Percentiles rank a stretch among this genome's conserved stretches.
These are phyloP conservation scores for Mycosphaerella arachidis DNA, from an alignment of 2,329 filamentous ascomycete genomes.

Conservation along the genomic window DNA sequence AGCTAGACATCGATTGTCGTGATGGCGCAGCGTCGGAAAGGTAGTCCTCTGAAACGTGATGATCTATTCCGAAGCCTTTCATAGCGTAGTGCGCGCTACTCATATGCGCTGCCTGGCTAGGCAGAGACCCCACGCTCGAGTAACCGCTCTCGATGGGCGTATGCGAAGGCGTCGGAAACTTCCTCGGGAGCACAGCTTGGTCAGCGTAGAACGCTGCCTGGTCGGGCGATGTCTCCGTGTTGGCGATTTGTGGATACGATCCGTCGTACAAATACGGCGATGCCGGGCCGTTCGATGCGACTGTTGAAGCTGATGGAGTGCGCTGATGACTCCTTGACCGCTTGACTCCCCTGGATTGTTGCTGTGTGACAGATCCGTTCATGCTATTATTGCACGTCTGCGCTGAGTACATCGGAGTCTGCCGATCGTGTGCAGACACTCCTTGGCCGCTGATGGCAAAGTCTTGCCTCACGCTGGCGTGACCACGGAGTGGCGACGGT, in stretches of 20 bases:
- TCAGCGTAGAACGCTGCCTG: slow-evolving; percentile 36
- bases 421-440: slow-evolving; percentile 17
- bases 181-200: slow-evolving; percentile 45
- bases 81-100: slow-evolving; percentile 55
- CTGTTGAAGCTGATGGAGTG: slow-evolving; percentile 37
- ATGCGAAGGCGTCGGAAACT: slow-evolving; percentile 53
- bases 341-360: slow-evolving; percentile 19
- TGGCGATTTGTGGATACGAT: slow-evolving; percentile 41
- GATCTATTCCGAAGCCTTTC: slow-evolving; percentile 54
- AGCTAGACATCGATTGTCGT: slow-evolving; percentile 56
- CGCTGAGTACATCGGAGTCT: slow-evolving; percentile 19
- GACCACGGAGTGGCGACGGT: slow-evolving; percentile 5
- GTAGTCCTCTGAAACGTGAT: slow-evolving; percentile 48
- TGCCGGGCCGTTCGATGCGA: slow-evolving; percentile 41
- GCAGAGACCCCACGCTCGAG: slow-evolving; percentile 30
- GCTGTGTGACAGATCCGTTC: slow-evolving; percentile 21
- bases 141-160: slow-evolving; percentile 52
- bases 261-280: slow-evolving; percentile 40
- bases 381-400: slow-evolving; percentile 23
- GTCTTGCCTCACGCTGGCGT: slow-evolving; percentile 10
- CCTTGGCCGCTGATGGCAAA: slow-evolving; percentile 12
- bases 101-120: slow-evolving; percentile 31
- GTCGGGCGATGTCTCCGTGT: slow-evolving; percentile 42
- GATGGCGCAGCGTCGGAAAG: slow-evolving; percentile 50
- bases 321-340: slow-evolving; percentile 29